phyloP scores from a whole-genome alignment of 306 rosid genomes.

The Cicer arietinum region DNA sequence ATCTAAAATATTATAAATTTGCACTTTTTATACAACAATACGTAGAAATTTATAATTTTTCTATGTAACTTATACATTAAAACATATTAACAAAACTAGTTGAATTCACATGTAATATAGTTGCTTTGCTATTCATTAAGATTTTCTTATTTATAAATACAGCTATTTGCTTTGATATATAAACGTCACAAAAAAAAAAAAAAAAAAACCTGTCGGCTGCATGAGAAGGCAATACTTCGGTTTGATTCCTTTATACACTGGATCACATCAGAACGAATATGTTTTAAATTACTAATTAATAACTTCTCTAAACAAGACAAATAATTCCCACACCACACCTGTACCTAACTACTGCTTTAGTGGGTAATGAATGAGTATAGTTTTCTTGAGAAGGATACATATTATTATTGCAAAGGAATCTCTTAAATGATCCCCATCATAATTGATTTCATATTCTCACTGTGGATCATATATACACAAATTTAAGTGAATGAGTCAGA shows the following conservation, averaged over 20 bases:
- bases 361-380: not conserved
- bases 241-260: not conserved
- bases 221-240: constrained; percentile 7
- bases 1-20: not conserved
- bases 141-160: constrained; percentile 1
- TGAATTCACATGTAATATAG: not conserved
- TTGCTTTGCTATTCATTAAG: not conserved
- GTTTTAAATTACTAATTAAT: not conserved
- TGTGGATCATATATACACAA: not conserved
- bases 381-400: constrained; percentile 38
- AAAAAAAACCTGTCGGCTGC: not conserved
- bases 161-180: constrained; percentile 1
- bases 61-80: not conserved
- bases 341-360: constrained; percentile 34
- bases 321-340: not conserved
- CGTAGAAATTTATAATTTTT: not conserved
- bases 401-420: constrained; percentile 37
- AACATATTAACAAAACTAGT: not conserved
- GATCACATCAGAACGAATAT: not conserved
- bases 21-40: not conserved
- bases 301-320: constrained; percentile 4
- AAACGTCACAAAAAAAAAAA: not conserved
- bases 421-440: constrained; percentile 45
- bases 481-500: constrained; percentile 9
- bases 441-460: constrained; percentile 40